phyloP scores from a whole-genome alignment of 768 basidiomycete genomes.

The Psilocybe sp. region DNA sequence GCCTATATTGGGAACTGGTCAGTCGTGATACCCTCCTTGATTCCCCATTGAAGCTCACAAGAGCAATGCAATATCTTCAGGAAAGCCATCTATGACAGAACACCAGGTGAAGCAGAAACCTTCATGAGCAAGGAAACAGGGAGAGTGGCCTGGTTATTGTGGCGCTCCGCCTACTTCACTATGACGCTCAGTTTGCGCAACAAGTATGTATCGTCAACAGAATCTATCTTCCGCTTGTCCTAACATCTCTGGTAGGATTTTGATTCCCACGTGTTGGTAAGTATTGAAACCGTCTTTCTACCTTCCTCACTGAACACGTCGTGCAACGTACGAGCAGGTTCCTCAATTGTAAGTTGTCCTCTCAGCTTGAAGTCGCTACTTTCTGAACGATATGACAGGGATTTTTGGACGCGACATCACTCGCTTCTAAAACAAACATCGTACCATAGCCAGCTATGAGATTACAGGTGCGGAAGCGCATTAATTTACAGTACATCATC shows the following conservation, averaged over 20 bases:
- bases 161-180: slow-evolving; percentile 81
- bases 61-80: slow-evolving; percentile 27
- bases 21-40: slow-evolving; percentile 16
- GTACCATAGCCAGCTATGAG: slow-evolving; percentile 10
- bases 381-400: slow-evolving; percentile 38
- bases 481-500: slow-evolving; percentile 5
- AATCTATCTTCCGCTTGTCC: background rate
- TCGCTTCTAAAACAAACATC: slow-evolving; percentile 45
- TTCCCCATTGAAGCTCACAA: background rate
- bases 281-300: slow-evolving; percentile 17
- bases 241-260: slow-evolving; percentile 37
- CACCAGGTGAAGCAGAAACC: slow-evolving; percentile 37
- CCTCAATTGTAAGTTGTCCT: slow-evolving; percentile 53
- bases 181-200: slow-evolving; percentile 72
- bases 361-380: slow-evolving; percentile 6
- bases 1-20: slow-evolving; percentile 80
- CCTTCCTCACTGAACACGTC: slow-evolving; percentile 6
- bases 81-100: slow-evolving; percentile 77
- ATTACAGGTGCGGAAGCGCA: slow-evolving; percentile 2
- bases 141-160: slow-evolving; percentile 72
- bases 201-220: slow-evolving; percentile 41
- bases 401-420: slow-evolving; percentile 75
- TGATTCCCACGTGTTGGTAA: slow-evolving; percentile 67
- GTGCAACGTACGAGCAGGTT: slow-evolving; percentile 41
- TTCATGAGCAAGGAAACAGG: slow-evolving; percentile 61